Evolutionary conservation across 2,329 filamentous ascomycete genomes (phyloP).

Genomic region (Rhynchosporium agropyri): DNA sequence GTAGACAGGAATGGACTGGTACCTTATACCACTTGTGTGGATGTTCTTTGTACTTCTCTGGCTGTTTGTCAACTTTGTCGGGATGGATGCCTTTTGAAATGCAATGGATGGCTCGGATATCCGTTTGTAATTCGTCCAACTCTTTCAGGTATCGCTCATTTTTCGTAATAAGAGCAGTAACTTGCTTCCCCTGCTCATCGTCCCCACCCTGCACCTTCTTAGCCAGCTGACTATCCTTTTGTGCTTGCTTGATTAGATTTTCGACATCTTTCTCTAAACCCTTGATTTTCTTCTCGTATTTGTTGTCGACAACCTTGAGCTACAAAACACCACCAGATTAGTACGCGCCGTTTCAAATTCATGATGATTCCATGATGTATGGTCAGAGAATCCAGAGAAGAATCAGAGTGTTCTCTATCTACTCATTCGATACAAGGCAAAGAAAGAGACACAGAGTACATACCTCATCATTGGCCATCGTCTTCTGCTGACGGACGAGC

Average conservation of each 20-base stretch:
- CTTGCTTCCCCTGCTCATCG: constrained; percentile 1
- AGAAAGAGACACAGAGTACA: background rate
- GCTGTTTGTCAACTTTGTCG: background rate
- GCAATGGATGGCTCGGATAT: background rate
- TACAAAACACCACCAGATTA: background rate
- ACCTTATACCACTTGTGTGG: background rate
- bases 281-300: constrained; percentile 8
- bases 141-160: constrained; percentile 2
- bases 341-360: background rate
- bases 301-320: constrained; percentile 4
- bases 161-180: background rate
- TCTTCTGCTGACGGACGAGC: constrained; percentile 7
- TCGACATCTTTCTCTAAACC: constrained; percentile 1
- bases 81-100: background rate
- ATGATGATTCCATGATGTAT: no score
- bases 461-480: background rate
- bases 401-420: no score
- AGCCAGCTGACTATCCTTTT: constrained; percentile 3
- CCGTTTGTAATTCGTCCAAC: background rate
- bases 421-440: background rate
- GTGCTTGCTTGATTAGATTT: background rate
- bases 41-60: background rate
- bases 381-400: no score
- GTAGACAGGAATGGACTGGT: background rate
- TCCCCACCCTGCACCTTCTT: constrained; percentile 7